Conservation (phyloP, 2,329 filamentous ascomycete species). For the Allantophomopsis cytisporea region DNA sequence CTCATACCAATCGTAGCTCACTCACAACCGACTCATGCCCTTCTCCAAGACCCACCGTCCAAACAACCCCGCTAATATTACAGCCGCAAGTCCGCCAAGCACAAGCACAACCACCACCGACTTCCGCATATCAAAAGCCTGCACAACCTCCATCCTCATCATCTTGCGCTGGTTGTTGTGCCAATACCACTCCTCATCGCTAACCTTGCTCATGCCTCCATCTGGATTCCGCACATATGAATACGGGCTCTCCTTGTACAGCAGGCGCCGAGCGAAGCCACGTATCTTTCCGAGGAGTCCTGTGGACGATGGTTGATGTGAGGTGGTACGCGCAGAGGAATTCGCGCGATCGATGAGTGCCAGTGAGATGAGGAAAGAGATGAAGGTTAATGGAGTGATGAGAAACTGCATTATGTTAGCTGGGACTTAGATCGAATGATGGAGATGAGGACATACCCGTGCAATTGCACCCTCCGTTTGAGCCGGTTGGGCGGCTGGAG, state of each 20-base stretch:
- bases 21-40: too few species aligned
- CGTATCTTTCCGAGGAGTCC: background rate
- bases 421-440: too few species aligned
- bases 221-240: slow-evolving; percentile 10
- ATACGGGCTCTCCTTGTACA: slow-evolving; percentile 8
- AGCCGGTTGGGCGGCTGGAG: too few species aligned
- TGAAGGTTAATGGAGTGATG: slow-evolving; percentile 16
- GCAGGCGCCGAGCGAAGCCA: background rate
- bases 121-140: slow-evolving; percentile 16
- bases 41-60: too few species aligned
- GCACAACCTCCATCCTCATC: slow-evolving; percentile 17
- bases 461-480: slow-evolving; percentile 10
- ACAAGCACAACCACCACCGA: slow-evolving; percentile 8
- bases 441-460: slow-evolving; percentile 7
- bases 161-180: slow-evolving; percentile 17
- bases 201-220: slow-evolving; percentile 1
- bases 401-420: slow-evolving; percentile 9
- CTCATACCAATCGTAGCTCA: too few species aligned
- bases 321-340: slow-evolving; percentile 7
- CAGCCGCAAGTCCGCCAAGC: background rate
- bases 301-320: slow-evolving; percentile 1
- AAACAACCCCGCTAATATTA: too few species aligned
- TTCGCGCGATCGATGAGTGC: slow-evolving; percentile 14
- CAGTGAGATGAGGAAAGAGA: slow-evolving; percentile 19
- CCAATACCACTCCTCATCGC: slow-evolving; percentile 14